These are phyloP conservation scores for Mortierella sp. DNA, from an alignment of 371 early-diverging fungal species.

Conservation along the genomic window DNA sequence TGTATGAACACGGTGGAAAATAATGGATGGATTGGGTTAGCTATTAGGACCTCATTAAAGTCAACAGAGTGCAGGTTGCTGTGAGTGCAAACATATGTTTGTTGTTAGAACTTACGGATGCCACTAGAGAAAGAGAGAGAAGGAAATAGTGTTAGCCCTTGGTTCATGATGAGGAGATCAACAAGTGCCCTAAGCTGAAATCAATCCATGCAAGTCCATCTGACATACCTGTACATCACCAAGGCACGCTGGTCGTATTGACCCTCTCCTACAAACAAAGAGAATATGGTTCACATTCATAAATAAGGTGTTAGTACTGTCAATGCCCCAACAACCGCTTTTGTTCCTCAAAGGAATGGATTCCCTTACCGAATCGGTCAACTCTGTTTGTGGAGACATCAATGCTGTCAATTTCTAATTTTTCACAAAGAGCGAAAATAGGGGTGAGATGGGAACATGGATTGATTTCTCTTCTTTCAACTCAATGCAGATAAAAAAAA, in stretches of 20 bases:
- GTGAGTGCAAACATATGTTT: not conserved
- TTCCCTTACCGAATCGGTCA: conserved; percentile 66
- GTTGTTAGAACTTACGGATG: conserved; percentile 67
- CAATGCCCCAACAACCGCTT: too few relatives aligned
- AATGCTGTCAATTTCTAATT: conserved; percentile 72
- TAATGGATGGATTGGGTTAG: not conserved
- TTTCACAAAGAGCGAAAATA: not conserved
- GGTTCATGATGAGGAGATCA: not conserved
- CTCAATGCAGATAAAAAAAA: not conserved
- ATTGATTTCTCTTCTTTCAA: not conserved
- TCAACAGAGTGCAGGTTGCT: too few relatives aligned
- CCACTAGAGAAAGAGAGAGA: conserved; percentile 46
- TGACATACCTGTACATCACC: conserved; percentile 64
- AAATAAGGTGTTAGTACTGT: not conserved
- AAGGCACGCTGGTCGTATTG: conserved; percentile 63
- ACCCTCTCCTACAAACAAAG: conserved; percentile 63
- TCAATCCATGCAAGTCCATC: not conserved
- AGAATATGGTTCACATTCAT: not conserved
- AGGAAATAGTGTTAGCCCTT: not conserved
- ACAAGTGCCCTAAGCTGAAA: too few relatives aligned
- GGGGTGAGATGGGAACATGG: not conserved
- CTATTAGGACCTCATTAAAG: not conserved
- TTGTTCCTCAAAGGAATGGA: not conserved
- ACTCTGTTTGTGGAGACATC: conserved; percentile 71
- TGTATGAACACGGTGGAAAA: not conserved